These are phyloP conservation scores for Mycena albidolilacea DNA, from an alignment of 768 basidiomycete species.

Conservation along the genomic window DNA sequence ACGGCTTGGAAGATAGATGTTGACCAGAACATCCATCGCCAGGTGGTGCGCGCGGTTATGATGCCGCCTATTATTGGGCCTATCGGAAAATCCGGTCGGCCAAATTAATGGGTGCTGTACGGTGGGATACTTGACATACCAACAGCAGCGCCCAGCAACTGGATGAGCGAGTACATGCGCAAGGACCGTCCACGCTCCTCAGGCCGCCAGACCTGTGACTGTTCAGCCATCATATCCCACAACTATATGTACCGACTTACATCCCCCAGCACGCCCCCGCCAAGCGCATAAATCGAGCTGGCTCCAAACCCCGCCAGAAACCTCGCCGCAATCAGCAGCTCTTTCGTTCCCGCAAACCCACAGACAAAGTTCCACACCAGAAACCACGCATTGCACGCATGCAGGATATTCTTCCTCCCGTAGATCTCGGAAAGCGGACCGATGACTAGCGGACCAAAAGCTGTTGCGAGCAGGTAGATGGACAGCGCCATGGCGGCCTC, in stretches of 20 bases:
- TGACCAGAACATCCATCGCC: slow-evolving; percentile 3
- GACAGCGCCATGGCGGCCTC: background rate
- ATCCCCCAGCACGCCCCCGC: background rate
- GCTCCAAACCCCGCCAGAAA: background rate
- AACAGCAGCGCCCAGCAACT: background rate
- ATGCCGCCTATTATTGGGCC: background rate
- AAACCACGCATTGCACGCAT: background rate
- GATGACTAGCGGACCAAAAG: background rate
- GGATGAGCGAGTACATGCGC: background rate
- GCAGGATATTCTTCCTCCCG: background rate
- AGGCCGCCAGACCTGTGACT: background rate
- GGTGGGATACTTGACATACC: background rate
- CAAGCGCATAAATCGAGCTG: slow-evolving; percentile 2
- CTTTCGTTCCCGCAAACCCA: background rate
- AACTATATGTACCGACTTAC: background rate
- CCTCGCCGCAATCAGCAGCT: background rate
- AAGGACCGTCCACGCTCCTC: background rate
- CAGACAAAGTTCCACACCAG: background rate
- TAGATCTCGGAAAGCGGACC: background rate
- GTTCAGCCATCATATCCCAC: too few species aligned
- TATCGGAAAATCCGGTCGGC: background rate
- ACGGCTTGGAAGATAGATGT: background rate
- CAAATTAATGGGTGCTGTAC: background rate
- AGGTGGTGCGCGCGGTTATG: slow-evolving; percentile 3
- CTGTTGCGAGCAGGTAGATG: background rate